Conservation (phyloP, 1,139 yeast species). For the Geotrichum bryndzae region DNA sequence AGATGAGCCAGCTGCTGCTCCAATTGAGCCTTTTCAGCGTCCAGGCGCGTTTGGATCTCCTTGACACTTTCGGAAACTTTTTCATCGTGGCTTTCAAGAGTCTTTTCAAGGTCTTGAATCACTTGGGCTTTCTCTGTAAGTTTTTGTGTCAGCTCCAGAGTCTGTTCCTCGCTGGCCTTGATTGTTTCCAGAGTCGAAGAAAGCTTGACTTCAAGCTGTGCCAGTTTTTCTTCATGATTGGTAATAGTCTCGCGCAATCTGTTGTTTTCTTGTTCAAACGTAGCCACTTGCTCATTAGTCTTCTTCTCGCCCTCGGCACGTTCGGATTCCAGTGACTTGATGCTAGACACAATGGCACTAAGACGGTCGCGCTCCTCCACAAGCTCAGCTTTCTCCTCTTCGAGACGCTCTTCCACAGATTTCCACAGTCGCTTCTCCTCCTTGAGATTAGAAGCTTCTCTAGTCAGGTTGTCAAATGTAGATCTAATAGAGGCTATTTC, state of each 20-base stretch:
- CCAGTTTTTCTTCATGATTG: background rate
- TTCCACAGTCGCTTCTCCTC: constrained; percentile 53
- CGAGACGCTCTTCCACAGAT: constrained; percentile 48
- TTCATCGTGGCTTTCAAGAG: background rate
- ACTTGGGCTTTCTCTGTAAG: background rate
- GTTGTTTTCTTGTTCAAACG: background rate
- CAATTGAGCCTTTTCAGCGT: background rate
- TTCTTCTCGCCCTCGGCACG: constrained; percentile 1
- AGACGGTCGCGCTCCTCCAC: constrained; percentile 56
- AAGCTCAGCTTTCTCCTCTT: constrained; percentile 49
- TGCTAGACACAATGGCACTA: constrained; percentile 52
- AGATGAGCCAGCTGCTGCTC: background rate
- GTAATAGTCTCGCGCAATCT: background rate
- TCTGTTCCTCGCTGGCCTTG: background rate
- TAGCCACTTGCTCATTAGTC: background rate
- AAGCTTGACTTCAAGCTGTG: background rate
- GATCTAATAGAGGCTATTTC: constrained; percentile 45
- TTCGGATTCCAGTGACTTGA: constrained; percentile 43
- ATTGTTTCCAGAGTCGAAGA: background rate
- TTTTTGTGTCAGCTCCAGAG: background rate
- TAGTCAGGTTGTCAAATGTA: constrained; percentile 28
- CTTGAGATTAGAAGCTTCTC: constrained; percentile 38
- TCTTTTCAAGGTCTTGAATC: background rate
- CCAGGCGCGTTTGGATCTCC: background rate
- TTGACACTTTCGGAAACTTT: background rate